Evolutionary conservation across 2,329 filamentous ascomycete species (phyloP), one percentile per base, ranked within the genome.

Genomic region (Fusarium aywerte): DNA sequence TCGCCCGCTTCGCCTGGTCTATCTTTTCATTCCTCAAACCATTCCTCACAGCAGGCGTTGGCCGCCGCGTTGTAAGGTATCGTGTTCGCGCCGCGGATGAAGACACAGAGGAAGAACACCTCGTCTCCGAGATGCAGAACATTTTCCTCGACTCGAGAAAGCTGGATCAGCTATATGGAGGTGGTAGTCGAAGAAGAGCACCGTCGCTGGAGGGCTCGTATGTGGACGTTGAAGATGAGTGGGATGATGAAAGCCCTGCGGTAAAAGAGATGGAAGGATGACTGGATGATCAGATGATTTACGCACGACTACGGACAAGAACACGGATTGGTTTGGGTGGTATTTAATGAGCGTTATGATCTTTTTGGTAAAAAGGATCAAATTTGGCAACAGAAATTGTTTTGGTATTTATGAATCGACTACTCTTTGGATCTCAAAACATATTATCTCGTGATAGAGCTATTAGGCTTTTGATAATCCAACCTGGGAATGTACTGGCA

Each of bases 151-250:
- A 68, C 5, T 58, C 66, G 0, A 20, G 55, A 18, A 68, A 69
- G 18, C 42, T 68, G 1, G 65, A 58, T 3, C 40, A 50, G 1
- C 0, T 69, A 10, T 68, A 69, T 4, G 62, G 66, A 1, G 66
- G 66, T 0, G 62, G 62, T 3, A 15, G 45, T 4, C 10, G 42
- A 36, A 29, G 50, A 12, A 51, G 52, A 13, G 39, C 25, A 0
- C 38, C 55, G 1, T 62, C 58, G 0, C 11, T 67, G 9, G 65
- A 68, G 33, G 66, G 64, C 7, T 43, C 40, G 12, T 69, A 63
- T 38, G 62, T 67, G 13, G 66, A 68, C 20, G 65, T 67, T 32
- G 66, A 68, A 18, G 66, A 68, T 49, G 65, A 63, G 10, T 68
- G 66, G 66, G 66, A 68, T 12, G 65, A 67, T 16, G 66, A 67